A percentile compares a stretch with the other conserved stretches of the same genome.
Conservation (phyloP, 345 rosid genomes). For the Mercurialis annua region DNA sequence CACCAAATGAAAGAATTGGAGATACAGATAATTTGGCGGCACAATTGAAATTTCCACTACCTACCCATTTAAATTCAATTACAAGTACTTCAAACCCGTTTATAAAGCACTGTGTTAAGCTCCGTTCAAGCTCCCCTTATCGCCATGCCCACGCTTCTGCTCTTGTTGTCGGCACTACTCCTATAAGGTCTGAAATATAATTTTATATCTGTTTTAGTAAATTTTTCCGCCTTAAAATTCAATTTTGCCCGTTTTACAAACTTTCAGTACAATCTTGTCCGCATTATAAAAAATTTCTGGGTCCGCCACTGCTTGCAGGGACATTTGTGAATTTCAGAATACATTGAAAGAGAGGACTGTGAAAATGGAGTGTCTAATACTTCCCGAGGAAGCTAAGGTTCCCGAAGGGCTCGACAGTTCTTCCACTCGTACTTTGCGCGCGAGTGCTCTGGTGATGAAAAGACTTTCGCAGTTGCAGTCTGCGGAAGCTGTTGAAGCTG, state of each 20-base stretch:
- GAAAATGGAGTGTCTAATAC: conserved; percentile 56
- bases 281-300: no score
- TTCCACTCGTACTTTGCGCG: conserved; percentile 40
- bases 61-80: conserved; percentile 48
- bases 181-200: conserved; percentile 80
- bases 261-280: not conserved
- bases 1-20: conserved; percentile 6
- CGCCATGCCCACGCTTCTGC: conserved; percentile 74
- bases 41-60: conserved; percentile 28
- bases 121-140: conserved; percentile 69
- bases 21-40: conserved; percentile 8
- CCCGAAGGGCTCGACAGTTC: conserved; percentile 44
- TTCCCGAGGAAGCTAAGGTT: conserved; percentile 54
- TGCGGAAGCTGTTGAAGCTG: conserved; percentile 66
- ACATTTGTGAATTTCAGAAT: conserved; percentile 52
- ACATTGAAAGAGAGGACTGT: conserved; percentile 31
- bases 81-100: conserved; percentile 77
- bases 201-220: no score
- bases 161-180: conserved; percentile 75
- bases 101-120: conserved; percentile 88
- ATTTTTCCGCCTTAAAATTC: no score
- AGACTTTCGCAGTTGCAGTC: conserved; percentile 81
- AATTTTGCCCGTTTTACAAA: no score
- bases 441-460: conserved; percentile 66
- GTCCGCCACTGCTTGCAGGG: no score